A percentile compares a stretch with the other conserved stretches of the same genome.
Evolutionary conservation across 306 rosid species (phyloP).

Genomic region (Prunus mume): DNA sequence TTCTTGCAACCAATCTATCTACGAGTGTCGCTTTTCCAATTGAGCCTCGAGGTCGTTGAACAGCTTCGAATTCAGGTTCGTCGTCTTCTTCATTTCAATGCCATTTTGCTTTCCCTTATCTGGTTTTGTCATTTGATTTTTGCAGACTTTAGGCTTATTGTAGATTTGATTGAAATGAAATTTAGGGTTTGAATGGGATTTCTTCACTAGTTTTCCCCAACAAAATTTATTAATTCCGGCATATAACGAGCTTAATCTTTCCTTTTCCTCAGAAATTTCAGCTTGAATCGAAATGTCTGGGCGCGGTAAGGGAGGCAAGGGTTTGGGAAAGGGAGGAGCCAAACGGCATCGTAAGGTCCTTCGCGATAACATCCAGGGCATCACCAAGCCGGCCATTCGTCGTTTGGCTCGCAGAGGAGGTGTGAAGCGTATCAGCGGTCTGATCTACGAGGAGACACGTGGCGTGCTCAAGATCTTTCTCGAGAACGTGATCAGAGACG

Average conservation of each 20-base stretch:
- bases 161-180: not conserved
- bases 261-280: not conserved
- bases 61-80: not conserved
- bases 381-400: constrained; percentile 17
- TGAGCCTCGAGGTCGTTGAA: not conserved
- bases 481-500: constrained; percentile 24
- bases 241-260: not conserved
- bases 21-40: not conserved
- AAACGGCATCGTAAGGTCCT: constrained; percentile 33
- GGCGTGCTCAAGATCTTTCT: constrained; percentile 30
- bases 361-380: constrained; percentile 28
- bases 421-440: constrained; percentile 22
- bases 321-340: constrained; percentile 30
- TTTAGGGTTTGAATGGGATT: not conserved
- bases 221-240: not conserved
- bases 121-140: not conserved
- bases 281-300: constrained; percentile 21
- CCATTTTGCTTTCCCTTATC: not conserved
- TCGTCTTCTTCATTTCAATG: not conserved
- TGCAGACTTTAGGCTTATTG: not conserved
- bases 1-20: not conserved
- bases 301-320: constrained; percentile 34
- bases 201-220: not conserved
- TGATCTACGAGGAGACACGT: constrained; percentile 25
- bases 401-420: constrained; percentile 26